Conservation (phyloP, 306 rosid genomes). For the Albizia julibrissin region DNA sequence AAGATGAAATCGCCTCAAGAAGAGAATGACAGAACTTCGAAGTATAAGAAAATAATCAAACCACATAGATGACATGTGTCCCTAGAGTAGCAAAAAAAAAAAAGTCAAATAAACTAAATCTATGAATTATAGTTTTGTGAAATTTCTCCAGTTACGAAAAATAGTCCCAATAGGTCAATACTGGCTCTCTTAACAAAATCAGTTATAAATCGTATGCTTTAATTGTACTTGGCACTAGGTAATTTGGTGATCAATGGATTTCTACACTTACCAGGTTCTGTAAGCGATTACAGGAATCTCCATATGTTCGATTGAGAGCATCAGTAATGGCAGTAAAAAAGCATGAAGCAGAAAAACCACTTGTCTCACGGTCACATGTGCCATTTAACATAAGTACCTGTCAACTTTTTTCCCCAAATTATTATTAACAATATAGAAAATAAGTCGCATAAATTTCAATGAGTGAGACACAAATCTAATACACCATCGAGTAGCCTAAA, state of each 20-base stretch:
- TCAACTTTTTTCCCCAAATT: constrained; percentile 10
- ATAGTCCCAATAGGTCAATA: not conserved
- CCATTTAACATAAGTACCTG: constrained; percentile 87
- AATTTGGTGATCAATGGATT: constrained; percentile 27
- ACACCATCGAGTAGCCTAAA: constrained; percentile 21
- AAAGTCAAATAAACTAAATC: not conserved
- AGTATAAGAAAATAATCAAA: not conserved
- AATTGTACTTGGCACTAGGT: constrained; percentile 12
- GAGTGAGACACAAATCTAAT: constrained; percentile 20
- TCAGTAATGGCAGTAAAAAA: constrained; percentile 84
- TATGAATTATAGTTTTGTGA: not conserved
- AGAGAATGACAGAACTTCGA: not conserved
- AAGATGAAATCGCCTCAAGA: not conserved
- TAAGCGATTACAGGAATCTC: constrained; percentile 60
- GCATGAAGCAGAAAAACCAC: constrained; percentile 78
- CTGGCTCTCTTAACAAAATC: constrained; percentile 4
- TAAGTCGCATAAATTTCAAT: constrained; percentile 12
- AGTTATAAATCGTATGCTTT: not conserved
- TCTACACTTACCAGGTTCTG: constrained; percentile 60
- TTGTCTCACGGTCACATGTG: constrained; percentile 77
- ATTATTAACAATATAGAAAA: constrained; percentile 14
- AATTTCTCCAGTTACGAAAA: not conserved
- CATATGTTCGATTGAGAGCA: constrained; percentile 85
- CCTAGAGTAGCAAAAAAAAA: not conserved
- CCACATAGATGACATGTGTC: constrained; percentile 10